These are phyloP conservation scores for Diaporthe vexans DNA, from an alignment of 2,329 filamentous ascomycete species.

Conservation along the genomic window DNA sequence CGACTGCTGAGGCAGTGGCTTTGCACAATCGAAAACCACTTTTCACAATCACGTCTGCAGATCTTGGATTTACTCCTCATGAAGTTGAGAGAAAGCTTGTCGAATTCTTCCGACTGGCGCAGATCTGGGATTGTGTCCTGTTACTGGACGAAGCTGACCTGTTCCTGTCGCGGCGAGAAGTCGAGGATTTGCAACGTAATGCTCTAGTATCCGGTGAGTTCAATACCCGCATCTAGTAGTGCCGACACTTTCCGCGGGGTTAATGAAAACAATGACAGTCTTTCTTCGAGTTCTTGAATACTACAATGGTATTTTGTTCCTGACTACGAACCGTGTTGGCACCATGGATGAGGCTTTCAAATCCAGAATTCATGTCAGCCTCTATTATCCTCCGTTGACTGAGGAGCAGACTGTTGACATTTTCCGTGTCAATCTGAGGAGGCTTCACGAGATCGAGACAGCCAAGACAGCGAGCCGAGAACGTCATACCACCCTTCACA, in stretches of 20 bases:
- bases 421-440: constrained; percentile 48
- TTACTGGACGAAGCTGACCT: constrained; percentile 58
- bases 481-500: background rate
- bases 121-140: constrained; percentile 56
- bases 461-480: background rate
- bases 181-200: constrained; percentile 48
- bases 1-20: constrained; percentile 49
- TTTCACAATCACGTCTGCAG: constrained; percentile 46
- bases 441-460: constrained; percentile 24
- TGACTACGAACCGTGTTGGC: constrained; percentile 62
- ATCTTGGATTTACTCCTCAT: constrained; percentile 47
- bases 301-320: constrained; percentile 56
- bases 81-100: background rate
- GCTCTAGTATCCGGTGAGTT: constrained; percentile 46
- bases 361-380: constrained; percentile 55
- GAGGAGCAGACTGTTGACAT: constrained; percentile 45
- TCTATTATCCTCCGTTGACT: constrained; percentile 51
- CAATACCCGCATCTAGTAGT: fast-evolving
- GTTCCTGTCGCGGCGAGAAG: constrained; percentile 51
- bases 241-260: background rate
- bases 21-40: constrained; percentile 29
- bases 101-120: constrained; percentile 47
- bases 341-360: constrained; percentile 61
- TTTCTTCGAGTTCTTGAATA: constrained; percentile 54
- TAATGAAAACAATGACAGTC: constrained; percentile 45